Conservation (phyloP, 2,329 filamentous ascomycete species). For the Malbranchea zuffiana region DNA sequence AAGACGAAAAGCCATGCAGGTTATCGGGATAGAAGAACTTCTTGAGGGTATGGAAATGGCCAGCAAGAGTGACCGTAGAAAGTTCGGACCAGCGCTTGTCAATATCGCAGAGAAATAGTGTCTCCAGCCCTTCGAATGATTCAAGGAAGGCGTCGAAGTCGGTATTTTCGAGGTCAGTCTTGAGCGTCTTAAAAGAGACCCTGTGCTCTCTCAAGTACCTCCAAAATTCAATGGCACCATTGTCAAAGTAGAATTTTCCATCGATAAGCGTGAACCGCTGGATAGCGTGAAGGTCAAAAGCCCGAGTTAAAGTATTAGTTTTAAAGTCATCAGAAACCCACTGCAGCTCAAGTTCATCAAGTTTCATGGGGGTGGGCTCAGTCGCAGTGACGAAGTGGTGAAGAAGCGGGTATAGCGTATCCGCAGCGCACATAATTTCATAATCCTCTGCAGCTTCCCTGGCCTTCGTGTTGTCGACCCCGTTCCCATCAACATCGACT, state of each 20-base stretch:
- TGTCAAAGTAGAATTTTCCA: not conserved
- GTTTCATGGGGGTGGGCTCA: not conserved
- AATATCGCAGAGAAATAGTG: not conserved
- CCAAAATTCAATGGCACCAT: not conserved
- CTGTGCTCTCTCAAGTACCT: not conserved
- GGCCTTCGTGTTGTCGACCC: not conserved
- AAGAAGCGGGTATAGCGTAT: not conserved
- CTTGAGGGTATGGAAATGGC: conserved; percentile 2
- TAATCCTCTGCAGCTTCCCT: not conserved
- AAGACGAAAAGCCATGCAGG: not conserved
- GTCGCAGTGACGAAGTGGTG: not conserved
- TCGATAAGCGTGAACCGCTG: conserved; percentile 2
- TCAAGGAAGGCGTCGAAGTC: not conserved
- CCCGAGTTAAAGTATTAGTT: not conserved
- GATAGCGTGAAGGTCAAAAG: conserved; percentile 2
- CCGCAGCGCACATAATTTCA: not conserved
- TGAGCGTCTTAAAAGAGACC: conserved; percentile 1
- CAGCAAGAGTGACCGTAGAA: not conserved
- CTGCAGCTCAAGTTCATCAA: conserved; percentile 1
- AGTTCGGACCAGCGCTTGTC: not conserved
- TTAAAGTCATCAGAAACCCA: not conserved
- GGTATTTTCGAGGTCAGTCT: conserved; percentile 1
- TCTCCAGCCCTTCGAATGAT: conserved; percentile 1
- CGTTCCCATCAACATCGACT: not conserved
- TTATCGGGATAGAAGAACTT: not conserved